A percentile compares a stretch with the other conserved stretches of the same genome.
phyloP scores from a whole-genome alignment of 1,139 yeast genomes.

The Kluyveromyces sp. region DNA sequence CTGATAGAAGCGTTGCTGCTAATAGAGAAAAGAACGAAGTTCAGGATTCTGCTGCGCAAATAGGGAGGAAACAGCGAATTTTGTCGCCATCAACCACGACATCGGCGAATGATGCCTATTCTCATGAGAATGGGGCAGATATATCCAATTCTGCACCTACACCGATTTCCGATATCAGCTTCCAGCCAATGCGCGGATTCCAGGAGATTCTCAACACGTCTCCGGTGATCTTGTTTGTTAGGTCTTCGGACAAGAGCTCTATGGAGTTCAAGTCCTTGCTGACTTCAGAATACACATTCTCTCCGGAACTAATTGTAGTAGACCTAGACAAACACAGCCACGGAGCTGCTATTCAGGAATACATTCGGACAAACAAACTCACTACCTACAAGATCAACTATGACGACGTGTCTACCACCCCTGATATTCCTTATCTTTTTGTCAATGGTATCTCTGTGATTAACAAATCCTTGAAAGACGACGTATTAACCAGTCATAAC shows the following conservation, averaged over 20 bases:
- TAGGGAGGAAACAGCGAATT: neutral
- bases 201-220: constrained; percentile 19
- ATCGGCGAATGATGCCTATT: neutral
- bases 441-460: constrained; percentile 24
- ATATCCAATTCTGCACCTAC: neutral
- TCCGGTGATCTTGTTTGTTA: constrained; percentile 20
- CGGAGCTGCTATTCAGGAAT: constrained; percentile 47
- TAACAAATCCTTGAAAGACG: constrained; percentile 14
- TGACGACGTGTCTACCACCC: constrained; percentile 3
- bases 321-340: constrained; percentile 66
- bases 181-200: constrained; percentile 14
- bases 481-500: constrained; percentile 14
- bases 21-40: neutral
- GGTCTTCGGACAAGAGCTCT: constrained; percentile 36
- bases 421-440: constrained; percentile 21
- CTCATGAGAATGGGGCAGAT: neutral
- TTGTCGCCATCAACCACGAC: neutral
- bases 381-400: constrained; percentile 2
- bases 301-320: constrained; percentile 59
- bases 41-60: neutral
- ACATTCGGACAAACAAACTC: constrained; percentile 29
- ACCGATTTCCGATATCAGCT: neutral
- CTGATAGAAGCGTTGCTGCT: neutral
- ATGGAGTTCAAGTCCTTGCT: constrained; percentile 54
- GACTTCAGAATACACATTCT: constrained; percentile 50